A percentile compares a stretch with the other conserved stretches of the same genome.
phyloP scores from a whole-genome alignment of 495 filamentous ascomycete species.

The Neurospora sp. region DNA sequence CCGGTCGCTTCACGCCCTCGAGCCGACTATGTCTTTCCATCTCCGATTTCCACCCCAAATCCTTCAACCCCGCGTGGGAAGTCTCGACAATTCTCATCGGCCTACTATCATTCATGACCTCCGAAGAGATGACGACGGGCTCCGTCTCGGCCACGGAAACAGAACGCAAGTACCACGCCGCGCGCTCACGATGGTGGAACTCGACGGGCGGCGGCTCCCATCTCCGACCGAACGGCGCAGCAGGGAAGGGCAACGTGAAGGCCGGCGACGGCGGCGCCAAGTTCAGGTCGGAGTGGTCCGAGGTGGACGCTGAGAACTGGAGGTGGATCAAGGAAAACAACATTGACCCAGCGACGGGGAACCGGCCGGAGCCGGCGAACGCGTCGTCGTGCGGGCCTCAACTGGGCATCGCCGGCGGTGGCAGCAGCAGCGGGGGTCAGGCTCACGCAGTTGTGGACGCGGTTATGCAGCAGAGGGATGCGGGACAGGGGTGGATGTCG shows the following conservation, averaged over 20 bases:
- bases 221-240: constrained; percentile 23
- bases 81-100: constrained; percentile 94
- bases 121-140: constrained; percentile 97
- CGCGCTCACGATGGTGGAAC: constrained; percentile 90
- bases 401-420: constrained; percentile 51
- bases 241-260: constrained; percentile 39
- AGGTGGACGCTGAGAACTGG: constrained; percentile 86
- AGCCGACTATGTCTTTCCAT: constrained; percentile 91
- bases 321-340: constrained; percentile 78
- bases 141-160: constrained; percentile 68
- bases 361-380: constrained; percentile 31
- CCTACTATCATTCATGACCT: constrained; percentile 93
- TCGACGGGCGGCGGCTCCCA: constrained; percentile 86
- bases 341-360: constrained; percentile 71
- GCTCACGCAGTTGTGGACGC: constrained; percentile 70
- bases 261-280: constrained; percentile 10
- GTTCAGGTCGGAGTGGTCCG: constrained; percentile 64
- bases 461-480: constrained; percentile 64
- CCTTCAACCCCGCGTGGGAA: constrained; percentile 98
- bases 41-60: constrained; percentile 92
- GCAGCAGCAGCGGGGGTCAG: constrained; percentile 45
- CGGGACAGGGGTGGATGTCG: constrained; percentile 69
- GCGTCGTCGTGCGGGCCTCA: constrained; percentile 56
- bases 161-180: constrained; percentile 71
- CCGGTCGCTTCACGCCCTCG: constrained; percentile 86